Conservation (phyloP, 345 rosid species). For the Sisymbrium altissimum region DNA sequence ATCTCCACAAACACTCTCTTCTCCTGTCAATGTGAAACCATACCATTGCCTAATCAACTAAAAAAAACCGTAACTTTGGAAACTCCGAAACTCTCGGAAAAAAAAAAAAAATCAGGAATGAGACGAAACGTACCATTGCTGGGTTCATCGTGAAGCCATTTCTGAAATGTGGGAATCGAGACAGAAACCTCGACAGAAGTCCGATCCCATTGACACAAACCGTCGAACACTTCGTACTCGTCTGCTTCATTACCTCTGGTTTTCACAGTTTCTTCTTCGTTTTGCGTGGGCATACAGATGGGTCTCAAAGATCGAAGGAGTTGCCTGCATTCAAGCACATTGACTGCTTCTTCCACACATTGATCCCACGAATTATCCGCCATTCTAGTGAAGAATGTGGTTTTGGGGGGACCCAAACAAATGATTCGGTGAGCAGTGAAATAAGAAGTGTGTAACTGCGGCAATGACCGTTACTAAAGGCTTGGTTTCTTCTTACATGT, state of each 20-base stretch:
- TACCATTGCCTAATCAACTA: background rate
- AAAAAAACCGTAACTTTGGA: slow-evolving; percentile 8
- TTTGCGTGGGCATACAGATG: slow-evolving; percentile 43
- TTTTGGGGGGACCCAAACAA: background rate
- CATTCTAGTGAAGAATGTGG: background rate
- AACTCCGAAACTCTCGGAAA: slow-evolving; percentile 33
- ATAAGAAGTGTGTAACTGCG: no score
- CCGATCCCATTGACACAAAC: slow-evolving; percentile 80
- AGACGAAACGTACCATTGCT: slow-evolving; percentile 51
- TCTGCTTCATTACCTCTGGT: slow-evolving; percentile 15
- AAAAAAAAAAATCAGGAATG: background rate
- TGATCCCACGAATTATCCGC: slow-evolving; percentile 55
- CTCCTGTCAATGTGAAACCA: slow-evolving; percentile 43
- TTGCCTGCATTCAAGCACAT: slow-evolving; percentile 58
- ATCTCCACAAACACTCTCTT: slow-evolving; percentile 42
- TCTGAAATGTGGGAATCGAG: slow-evolving; percentile 55
- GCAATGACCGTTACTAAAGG: background rate
- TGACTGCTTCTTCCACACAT: slow-evolving; percentile 72
- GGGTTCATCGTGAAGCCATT: slow-evolving; percentile 81
- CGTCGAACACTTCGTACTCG: slow-evolving; percentile 62
- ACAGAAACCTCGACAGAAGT: slow-evolving; percentile 64
- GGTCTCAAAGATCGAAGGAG: slow-evolving; percentile 81
- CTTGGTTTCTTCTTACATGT: no score
- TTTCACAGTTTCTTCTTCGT: background rate
- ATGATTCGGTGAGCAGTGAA: background rate